Evolutionary conservation across 257 asterid genomes (phyloP).

Genomic region (Solanum microdontum): DNA sequence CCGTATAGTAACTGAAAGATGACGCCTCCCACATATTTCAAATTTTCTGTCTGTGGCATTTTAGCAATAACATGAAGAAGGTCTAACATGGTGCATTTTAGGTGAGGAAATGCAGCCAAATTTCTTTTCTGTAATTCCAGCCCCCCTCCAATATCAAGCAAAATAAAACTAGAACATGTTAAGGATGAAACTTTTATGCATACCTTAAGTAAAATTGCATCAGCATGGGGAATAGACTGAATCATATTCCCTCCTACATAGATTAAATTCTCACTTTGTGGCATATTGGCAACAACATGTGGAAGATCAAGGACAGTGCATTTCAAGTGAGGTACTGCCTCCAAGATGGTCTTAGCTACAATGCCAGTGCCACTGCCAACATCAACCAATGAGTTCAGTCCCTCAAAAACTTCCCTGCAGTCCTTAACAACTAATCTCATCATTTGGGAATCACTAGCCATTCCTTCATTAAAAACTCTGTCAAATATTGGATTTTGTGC

Average conservation of each 20-base stretch:
- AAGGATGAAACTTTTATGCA: not conserved
- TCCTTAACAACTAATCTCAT: not conserved
- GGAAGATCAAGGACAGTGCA: constrained; percentile 16
- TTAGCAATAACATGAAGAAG: constrained; percentile 9
- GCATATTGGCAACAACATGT: constrained; percentile 1
- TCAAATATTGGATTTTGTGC: constrained; percentile 3
- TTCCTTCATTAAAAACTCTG: constrained; percentile 14
- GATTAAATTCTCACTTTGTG: not conserved
- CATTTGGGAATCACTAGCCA: constrained; percentile 20
- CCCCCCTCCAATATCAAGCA: too few species aligned
- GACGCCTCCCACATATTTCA: constrained; percentile 4
- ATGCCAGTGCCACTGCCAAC: constrained; percentile 23
- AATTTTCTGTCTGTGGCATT: not conserved
- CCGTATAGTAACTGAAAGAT: not conserved
- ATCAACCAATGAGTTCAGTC: constrained; percentile 15
- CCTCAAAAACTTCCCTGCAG: constrained; percentile 14
- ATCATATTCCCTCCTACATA: constrained; percentile 17
- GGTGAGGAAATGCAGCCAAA: not conserved
- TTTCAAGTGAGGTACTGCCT: constrained; percentile 3
- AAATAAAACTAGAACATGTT: not conserved
- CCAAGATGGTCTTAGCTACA: not conserved
- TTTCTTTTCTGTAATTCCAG: not conserved
- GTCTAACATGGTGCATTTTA: constrained; percentile 7
- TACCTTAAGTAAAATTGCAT: constrained; percentile 11
- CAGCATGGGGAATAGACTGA: not conserved